phyloP scores from a whole-genome alignment of 768 basidiomycete species.

The Pleurotus salmoneostramineus region DNA sequence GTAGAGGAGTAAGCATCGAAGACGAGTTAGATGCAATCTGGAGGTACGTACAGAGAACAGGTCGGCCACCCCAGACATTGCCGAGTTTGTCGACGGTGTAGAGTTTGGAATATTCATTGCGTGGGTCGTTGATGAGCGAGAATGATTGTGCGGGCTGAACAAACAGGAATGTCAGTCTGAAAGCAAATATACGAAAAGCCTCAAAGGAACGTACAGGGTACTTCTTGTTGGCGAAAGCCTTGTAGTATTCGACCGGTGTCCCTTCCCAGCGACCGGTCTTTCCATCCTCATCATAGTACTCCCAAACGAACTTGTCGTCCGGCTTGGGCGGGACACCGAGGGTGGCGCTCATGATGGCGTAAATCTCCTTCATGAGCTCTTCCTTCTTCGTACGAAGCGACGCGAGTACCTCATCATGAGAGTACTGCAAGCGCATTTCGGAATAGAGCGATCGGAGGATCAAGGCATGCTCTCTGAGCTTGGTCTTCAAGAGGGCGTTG shows the following conservation, averaged over 20 bases:
- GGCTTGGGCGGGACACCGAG: conserved; percentile 84
- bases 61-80: conserved; percentile 85
- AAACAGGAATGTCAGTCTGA: no score
- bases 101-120: conserved; percentile 76
- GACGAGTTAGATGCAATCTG: neutral
- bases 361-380: conserved; percentile 78
- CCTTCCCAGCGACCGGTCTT: conserved; percentile 75
- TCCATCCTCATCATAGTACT: conserved; percentile 80
- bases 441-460: conserved; percentile 65
- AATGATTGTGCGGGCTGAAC: conserved; percentile 69
- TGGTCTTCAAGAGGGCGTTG: conserved; percentile 79
- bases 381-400: conserved; percentile 82
- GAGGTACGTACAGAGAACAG: conserved; percentile 67
- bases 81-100: conserved; percentile 93
- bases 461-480: conserved; percentile 88
- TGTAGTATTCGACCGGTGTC: conserved; percentile 79
- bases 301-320: conserved; percentile 74
- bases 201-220: conserved; percentile 49
- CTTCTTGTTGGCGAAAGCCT: conserved; percentile 53
- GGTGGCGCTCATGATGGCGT: conserved; percentile 78
- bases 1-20: conserved; percentile 9
- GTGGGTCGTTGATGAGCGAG: conserved; percentile 93
- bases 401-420: conserved; percentile 41
- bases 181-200: no score
- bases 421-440: conserved; percentile 42